phyloP scores from a whole-genome alignment of 345 rosid genomes.

The Citrus sinensis region DVS_A1.0 CM039166.1:19696001-19696500 shows the following conservation, averaged over 20 bases:
- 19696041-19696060: conserved; percentile 96
- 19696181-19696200: conserved; percentile 69
- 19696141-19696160: conserved; percentile 85
- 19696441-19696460: background rate
- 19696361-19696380: background rate
- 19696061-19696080: conserved; percentile 82
- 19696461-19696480: background rate
- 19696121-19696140: conserved; percentile 62
- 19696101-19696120: conserved; percentile 56
- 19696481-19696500: background rate
- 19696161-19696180: conserved; percentile 93
- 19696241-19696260: conserved; percentile 86
- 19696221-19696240: conserved; percentile 98
- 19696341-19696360: background rate
- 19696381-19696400: background rate
- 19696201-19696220: conserved; percentile 89
- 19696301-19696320: conserved; percentile 54
- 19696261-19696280: conserved; percentile 89
- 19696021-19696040: conserved; percentile 83
- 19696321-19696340: background rate
- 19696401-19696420: background rate
- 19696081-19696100: conserved; percentile 62
- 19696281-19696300: conserved; percentile 96
- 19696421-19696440: background rate
- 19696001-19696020: conserved; percentile 56